Conservation (phyloP, 768 basidiomycete genomes). For the Pholiota microspora region DNA sequence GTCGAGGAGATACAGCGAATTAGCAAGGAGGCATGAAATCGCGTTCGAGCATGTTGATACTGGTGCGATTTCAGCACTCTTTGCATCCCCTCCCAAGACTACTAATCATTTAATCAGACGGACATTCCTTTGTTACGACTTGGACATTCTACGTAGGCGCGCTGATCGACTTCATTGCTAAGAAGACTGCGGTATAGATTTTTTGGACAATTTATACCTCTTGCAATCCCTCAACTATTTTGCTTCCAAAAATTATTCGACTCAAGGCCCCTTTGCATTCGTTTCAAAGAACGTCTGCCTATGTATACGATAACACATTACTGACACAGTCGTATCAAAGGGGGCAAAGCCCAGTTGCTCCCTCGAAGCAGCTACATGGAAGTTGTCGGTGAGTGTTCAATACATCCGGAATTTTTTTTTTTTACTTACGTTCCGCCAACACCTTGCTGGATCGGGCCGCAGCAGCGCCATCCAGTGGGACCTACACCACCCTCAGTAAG, state of each 20-base stretch:
- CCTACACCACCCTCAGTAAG: background rate
- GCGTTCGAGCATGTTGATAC: background rate
- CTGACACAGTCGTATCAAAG: slow-evolving; percentile 5
- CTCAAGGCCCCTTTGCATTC: no score
- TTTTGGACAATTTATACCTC: no score
- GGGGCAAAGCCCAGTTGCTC: slow-evolving; percentile 12
- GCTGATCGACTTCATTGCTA: no score
- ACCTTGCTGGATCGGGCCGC: slow-evolving; percentile 13
- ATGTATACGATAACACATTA: no score
- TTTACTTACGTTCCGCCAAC: slow-evolving; percentile 18
- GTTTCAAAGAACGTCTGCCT: no score
- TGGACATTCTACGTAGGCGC: no score
- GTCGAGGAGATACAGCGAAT: slow-evolving; percentile 55
- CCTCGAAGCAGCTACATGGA: slow-evolving; percentile 10
- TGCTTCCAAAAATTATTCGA: background rate
- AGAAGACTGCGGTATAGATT: no score
- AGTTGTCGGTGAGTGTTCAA: background rate
- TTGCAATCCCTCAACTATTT: background rate
- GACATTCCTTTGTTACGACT: no score
- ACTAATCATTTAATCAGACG: no score
- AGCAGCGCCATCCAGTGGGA: slow-evolving; percentile 16
- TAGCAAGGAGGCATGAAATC: background rate
- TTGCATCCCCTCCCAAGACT: background rate
- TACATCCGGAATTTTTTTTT: background rate
- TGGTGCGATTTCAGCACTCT: background rate